phyloP scores from a whole-genome alignment of 768 basidiomycete genomes.

The Suillus clintonianus region DNA sequence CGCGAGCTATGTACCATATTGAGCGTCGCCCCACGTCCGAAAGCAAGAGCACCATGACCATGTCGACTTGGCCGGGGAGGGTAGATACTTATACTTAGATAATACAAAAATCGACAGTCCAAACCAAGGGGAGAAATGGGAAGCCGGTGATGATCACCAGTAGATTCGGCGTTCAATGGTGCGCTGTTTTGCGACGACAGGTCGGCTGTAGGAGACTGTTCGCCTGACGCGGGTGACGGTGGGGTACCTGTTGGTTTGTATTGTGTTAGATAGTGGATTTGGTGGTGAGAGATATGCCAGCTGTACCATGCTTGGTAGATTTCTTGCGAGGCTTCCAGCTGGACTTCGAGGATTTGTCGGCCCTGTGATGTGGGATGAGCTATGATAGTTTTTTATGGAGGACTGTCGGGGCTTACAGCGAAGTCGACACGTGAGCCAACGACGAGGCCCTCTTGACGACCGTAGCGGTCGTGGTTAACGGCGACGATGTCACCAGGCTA shows the following conservation, averaged over 20 bases:
- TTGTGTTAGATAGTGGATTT: conserved; percentile 7
- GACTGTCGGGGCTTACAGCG: conserved; percentile 44
- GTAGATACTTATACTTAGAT: conserved; percentile 22
- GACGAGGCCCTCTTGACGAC: conserved; percentile 78
- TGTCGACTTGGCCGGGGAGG: conserved; percentile 39
- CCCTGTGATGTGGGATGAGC: conserved; percentile 48
- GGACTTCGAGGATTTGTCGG: conserved; percentile 80
- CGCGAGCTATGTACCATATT: conserved; percentile 18
- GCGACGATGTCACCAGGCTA: conserved; percentile 83
- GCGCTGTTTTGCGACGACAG: conserved; percentile 46
- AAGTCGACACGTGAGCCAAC: conserved; percentile 74
- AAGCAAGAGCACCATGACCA: conserved; percentile 39
- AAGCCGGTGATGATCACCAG: conserved; percentile 50
- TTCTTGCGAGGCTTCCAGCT: conserved; percentile 62
- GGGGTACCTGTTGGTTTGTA: conserved; percentile 56
- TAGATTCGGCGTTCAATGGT: conserved; percentile 77
- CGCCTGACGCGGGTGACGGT: conserved; percentile 76
- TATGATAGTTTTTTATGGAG: neutral
- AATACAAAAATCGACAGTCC: conserved; percentile 35
- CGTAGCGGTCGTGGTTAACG: conserved; percentile 63
- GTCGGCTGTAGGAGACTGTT: conserved; percentile 62
- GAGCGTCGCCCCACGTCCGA: conserved; percentile 43
- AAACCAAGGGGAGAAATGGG: conserved; percentile 8
- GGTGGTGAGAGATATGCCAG: neutral
- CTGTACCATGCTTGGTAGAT: conserved; percentile 68